phyloP scores from a whole-genome alignment of 257 asterid genomes.

The Asclepias syriaca region DNA sequence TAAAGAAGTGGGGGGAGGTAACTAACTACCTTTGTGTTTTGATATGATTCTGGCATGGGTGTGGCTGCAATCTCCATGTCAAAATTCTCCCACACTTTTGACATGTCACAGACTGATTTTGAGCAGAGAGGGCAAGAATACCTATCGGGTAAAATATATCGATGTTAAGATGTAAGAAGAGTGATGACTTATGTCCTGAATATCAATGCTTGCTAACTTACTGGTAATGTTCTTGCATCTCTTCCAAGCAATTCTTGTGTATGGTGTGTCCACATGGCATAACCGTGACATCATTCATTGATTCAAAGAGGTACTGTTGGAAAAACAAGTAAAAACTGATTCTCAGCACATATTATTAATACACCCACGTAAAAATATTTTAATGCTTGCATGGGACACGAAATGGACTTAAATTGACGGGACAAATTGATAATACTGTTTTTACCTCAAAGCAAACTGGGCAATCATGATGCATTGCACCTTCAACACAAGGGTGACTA shows the following conservation, averaged over 20 bases:
- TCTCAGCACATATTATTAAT: neutral
- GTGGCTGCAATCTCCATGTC: slow-evolving; percentile 85
- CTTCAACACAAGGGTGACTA: slow-evolving; percentile 76
- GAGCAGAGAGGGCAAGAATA: slow-evolving; percentile 82
- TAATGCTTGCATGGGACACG: neutral
- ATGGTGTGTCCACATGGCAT: slow-evolving; percentile 88
- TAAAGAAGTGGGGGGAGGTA: neutral
- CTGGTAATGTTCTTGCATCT: slow-evolving; percentile 81
- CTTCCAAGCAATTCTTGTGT: slow-evolving; percentile 71
- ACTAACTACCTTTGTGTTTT: slow-evolving; percentile 45
- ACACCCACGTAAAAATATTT: neutral
- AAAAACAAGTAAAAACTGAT: neutral
- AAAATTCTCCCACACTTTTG: slow-evolving; percentile 77
- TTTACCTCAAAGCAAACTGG: slow-evolving; percentile 87
- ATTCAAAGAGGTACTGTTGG: slow-evolving; percentile 71
- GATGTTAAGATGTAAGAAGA: neutral
- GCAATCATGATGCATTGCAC: slow-evolving; percentile 95
- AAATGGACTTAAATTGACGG: neutral
- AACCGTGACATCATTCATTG: slow-evolving; percentile 58
- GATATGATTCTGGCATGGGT: slow-evolving; percentile 66
- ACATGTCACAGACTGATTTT: slow-evolving; percentile 83
- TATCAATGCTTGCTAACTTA: slow-evolving; percentile 22
- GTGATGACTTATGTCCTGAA: neutral
- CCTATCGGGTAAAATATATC: slow-evolving; percentile 24
- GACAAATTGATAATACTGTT: neutral